phyloP scores from a whole-genome alignment of 2,329 filamentous ascomycete genomes.

The Xylaria sp. region DNA sequence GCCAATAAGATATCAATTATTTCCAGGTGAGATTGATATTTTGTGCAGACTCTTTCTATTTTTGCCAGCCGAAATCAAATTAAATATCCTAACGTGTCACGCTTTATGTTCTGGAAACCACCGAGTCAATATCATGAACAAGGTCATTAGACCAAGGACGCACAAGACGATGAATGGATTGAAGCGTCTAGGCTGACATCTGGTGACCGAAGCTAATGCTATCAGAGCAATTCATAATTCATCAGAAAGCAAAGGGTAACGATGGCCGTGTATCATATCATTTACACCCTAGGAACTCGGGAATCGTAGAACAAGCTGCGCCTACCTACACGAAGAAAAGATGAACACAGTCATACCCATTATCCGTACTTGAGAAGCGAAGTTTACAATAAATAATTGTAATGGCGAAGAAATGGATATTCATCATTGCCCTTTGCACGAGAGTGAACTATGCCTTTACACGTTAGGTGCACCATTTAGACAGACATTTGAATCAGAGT shows the following conservation, averaged over 20 bases:
- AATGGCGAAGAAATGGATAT: background rate
- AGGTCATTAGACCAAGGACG: constrained; percentile 3
- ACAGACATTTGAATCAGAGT: background rate
- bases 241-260: too few species aligned
- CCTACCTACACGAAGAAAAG: background rate
- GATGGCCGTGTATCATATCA: too few species aligned
- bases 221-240: too few species aligned
- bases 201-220: background rate
- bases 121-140: background rate
- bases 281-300: background rate
- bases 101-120: background rate
- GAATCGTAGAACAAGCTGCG: background rate
- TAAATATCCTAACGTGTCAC: constrained; percentile 2
- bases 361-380: background rate
- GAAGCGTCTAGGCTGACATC: too few species aligned
- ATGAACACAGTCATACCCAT: background rate
- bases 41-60: background rate
- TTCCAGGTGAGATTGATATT: too few species aligned
- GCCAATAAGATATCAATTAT: too few species aligned
- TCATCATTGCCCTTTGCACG: background rate
- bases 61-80: constrained; percentile 23
- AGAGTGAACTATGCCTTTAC: background rate
- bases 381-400: background rate
- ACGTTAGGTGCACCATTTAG: background rate
- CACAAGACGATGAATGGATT: constrained; percentile 10